Evolutionary conservation across 306 rosid species (phyloP), one percentile per base, ranked within the genome.

Genomic region (Cicer bijugum): DNA sequence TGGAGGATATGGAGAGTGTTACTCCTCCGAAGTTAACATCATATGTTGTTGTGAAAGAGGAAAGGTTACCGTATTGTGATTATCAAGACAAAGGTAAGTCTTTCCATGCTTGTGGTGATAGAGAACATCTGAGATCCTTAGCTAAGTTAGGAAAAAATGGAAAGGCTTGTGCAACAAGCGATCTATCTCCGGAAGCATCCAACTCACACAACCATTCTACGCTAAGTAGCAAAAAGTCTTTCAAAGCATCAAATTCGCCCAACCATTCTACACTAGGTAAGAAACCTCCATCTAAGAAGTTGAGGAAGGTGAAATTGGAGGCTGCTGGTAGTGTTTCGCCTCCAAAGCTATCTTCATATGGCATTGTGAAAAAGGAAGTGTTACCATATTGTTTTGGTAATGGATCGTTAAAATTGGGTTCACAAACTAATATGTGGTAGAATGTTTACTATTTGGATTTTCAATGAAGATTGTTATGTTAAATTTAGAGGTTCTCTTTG

Each of bases 401-500:
- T 44, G 58, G 51, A 46, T 46, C 53, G 19, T 33, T 42, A 35
- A 67, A 67, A 1, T 8, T 55, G 20, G 59, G 14, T 7, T 43
- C 45, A 51, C 58, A 66, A 56, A 56, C 75, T 10, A 46, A 43
- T 39, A 39, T 14, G 47, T 52, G 44, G 55, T 12, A 45, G 4
- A 43, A 15, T 4, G 44, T 43, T 67, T 76, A n/a, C 40, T 66
- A 12, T 76, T 56, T 44, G 44, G 11, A 40, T 67, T 56, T 9
- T 14, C 15, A 56, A 9, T 7, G 43, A 14, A 67, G 28, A 55
- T 43, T 7, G 35, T 44, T 55, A 10, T 35, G 8, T 38, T 67
- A 47, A 57, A 59, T 33, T 38, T 57, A 6, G 11, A 46, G 39
- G 56, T 45, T 55, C 43, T 70, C 20, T 67, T 39, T 20, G 43